Base-by-base conservation (phyloP, 2,329 filamentous ascomycete genomes). In the Fusarium devonianum region DNA sequence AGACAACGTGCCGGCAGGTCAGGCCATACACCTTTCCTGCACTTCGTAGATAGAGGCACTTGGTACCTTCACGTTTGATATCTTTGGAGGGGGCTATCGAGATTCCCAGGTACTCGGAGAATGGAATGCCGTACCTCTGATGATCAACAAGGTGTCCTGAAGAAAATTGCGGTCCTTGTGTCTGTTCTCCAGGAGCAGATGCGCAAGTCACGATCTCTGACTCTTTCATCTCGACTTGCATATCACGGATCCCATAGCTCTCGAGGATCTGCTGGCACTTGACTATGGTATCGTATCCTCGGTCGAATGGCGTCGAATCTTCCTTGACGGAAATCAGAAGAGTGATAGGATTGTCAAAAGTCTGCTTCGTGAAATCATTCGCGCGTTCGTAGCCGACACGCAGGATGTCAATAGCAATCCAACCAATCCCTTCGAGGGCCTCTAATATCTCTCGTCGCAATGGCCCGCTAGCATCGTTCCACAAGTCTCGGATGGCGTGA, bases 31-130 rank as follows among this genome's bases (percentile, higher is more conserved):
- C 12, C 4, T 10, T 4, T n/a, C 28, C 10, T n/a, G 26, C 22
- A 16, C 32, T 26, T 12, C 18, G 38, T 12, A 32, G 13, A 17
- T 41, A 32, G n/a, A 41, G 18, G 5, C 38, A 25, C 9, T 32
- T 41, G 17, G 38, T 35, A n/a, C 18, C 13, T 41, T 68, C 18
- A 62, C 64, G 50, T 40, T 43, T 10, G 40, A 50, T 3, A 57
- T 49, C 3, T 22, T 35, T n/a, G 49, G 60, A 4, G 28, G 46
- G 5, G 47, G 56, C 5, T 40, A 50, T 18, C 55, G 17, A 30
- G 11, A 40, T 6, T 7, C 37, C 25, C 9, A 40, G 37, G 9
- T 14, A 14, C 17, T 40, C 37, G 10, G 12, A 18, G 18, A 40
- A 38, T 8, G n/a, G 16, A 9, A 4, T 9, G 22, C 22, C 3